Base-by-base conservation (phyloP, 1,284 basidiomycete species). In the Athelia sp. region DNA sequence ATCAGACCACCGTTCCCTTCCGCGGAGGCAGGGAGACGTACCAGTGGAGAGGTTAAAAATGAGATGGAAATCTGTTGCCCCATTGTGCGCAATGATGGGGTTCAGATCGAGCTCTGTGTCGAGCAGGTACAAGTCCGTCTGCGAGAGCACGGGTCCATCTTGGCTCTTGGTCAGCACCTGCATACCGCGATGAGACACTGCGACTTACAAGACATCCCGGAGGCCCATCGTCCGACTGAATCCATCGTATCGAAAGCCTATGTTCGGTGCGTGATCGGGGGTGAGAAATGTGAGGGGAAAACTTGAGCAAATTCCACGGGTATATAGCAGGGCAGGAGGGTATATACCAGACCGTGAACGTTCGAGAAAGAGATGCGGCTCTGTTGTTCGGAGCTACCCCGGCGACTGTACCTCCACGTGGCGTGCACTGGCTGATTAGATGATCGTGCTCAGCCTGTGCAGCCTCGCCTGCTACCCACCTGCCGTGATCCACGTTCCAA, bases 121-220 rank as follows among this genome's bases (percentile, higher is more conserved):
- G 49, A 90, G 76, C 1, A 90, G 75, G 63, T 88, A 90, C 9
- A 90, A 71, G 59, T 89, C 86, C 0, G 84, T 87, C 58, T 85
- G 84, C 1, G 77, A 75, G 15, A 90, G 74, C 3, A 90, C 78
- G 3, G 88, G 88, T 1, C 87, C 88, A 62, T 90, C 87, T 90
- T 55, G 4, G 21, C 21, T n/a, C 19, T n/a, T 8, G 18, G 6
- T 38, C 10, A 50, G 22, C 17, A 23, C 17, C 31, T 18, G 18
- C 46, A 21, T 6, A 4, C 26, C 26, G 9, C 15, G 14, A 22
- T 2, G 36, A 14, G 18, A 18, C 40, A 24, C 18, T 14, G 23
- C 19, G 22, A 52, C 59, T 18, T 31, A 61, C 59, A 61, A 38
- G 57, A 43, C 15, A 22, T 34, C 3, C 59, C 59, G 14, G 54